These are phyloP conservation scores for Cladosporium sp. DNA, from an alignment of 2,329 filamentous ascomycete genomes.

Conservation along the genomic window DNA sequence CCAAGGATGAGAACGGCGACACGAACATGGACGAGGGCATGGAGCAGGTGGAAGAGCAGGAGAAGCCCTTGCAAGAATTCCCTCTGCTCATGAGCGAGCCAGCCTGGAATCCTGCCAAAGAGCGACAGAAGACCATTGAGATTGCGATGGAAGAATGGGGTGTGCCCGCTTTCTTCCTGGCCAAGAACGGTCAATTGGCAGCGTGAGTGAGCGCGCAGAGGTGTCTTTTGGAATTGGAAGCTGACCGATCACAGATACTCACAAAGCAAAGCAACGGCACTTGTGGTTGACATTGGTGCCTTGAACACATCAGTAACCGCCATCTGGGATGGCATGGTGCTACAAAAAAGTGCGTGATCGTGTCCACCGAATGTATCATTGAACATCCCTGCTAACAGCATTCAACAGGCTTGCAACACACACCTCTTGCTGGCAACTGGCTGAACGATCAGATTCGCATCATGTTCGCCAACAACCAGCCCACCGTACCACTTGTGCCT, in stretches of 20 bases:
- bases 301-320: conserved; percentile 85
- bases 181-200: conserved; percentile 81
- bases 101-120: conserved; percentile 84
- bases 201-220: too few species aligned
- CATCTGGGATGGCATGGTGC: conserved; percentile 88
- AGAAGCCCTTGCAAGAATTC: conserved; percentile 82
- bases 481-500: conserved; percentile 71
- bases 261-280: conserved; percentile 84
- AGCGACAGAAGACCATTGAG: conserved; percentile 90
- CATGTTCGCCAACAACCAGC: conserved; percentile 66
- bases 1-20: conserved; percentile 47
- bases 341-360: conserved; percentile 61
- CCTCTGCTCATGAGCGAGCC: conserved; percentile 92
- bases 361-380: neutral
- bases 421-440: conserved; percentile 82
- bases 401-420: conserved; percentile 67
- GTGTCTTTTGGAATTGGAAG: too few species aligned
- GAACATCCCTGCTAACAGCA: conserved; percentile 1
- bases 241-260: conserved; percentile 58
- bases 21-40: conserved; percentile 54
- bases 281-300: conserved; percentile 89
- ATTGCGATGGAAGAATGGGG: conserved; percentile 98
- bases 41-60: conserved; percentile 56
- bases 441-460: conserved; percentile 82
- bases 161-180: conserved; percentile 89